Conservation (phyloP, 257 asterid genomes). For the Paraleonurus japonicus region DNA sequence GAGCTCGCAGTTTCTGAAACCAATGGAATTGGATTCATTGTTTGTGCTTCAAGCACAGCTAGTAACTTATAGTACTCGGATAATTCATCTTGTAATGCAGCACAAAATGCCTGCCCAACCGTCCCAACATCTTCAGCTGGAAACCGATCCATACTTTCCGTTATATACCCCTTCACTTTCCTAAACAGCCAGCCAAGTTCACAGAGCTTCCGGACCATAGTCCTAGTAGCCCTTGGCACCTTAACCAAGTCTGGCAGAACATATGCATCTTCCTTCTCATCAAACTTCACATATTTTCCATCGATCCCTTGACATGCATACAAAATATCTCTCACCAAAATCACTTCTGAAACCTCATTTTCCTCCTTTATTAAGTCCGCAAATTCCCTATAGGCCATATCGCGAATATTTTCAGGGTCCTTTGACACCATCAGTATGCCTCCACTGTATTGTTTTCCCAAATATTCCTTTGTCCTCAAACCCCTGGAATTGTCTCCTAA, state of each 20-base stretch:
- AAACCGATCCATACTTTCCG: slow-evolving; percentile 66
- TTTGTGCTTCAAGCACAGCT: slow-evolving; percentile 93
- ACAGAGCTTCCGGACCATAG: slow-evolving; percentile 75
- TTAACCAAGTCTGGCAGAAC: slow-evolving; percentile 59
- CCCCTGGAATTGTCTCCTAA: slow-evolving; percentile 39
- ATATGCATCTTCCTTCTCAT: slow-evolving; percentile 64
- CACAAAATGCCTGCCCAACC: slow-evolving; percentile 97
- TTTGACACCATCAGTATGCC: slow-evolving; percentile 78
- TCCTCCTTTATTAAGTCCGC: slow-evolving; percentile 71
- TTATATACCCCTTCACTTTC: slow-evolving; percentile 75
- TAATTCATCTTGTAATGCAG: slow-evolving; percentile 93
- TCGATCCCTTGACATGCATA: slow-evolving; percentile 97
- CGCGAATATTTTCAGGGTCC: slow-evolving; percentile 82
- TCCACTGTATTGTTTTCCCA: slow-evolving; percentile 61
- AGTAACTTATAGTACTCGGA: slow-evolving; percentile 81
- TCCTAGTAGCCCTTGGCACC: slow-evolving; percentile 68
- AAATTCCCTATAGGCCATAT: slow-evolving; percentile 79
- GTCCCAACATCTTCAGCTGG: slow-evolving; percentile 93
- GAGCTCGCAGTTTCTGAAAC: slow-evolving; percentile 61
- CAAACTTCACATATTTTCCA: slow-evolving; percentile 76
- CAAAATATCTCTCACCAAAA: slow-evolving; percentile 86
- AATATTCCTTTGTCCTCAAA: slow-evolving; percentile 42
- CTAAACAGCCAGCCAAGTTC: slow-evolving; percentile 95
- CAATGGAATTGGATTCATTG: slow-evolving; percentile 94
- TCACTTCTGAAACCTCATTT: slow-evolving; percentile 81